Conservation (phyloP, 306 rosid genomes). For the Pueraria montana region DNA sequence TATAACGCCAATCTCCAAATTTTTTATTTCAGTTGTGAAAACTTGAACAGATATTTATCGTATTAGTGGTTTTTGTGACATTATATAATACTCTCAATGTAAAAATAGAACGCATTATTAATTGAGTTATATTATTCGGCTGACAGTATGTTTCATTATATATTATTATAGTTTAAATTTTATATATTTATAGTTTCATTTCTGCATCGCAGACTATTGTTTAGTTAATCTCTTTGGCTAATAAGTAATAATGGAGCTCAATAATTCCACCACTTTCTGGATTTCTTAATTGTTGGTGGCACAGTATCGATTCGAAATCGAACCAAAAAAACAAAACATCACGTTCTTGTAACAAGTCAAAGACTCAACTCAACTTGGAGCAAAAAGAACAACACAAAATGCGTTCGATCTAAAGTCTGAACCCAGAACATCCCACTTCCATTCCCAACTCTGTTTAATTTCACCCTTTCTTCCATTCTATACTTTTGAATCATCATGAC, state of each 20-base stretch:
- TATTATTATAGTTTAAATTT: too few species aligned
- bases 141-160: not conserved
- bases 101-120: not conserved
- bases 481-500: slow-evolving; percentile 1
- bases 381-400: slow-evolving; percentile 10
- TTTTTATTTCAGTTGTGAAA: not conserved
- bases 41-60: not conserved
- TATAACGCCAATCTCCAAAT: not conserved
- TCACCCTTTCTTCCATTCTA: not conserved
- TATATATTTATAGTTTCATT: not conserved
- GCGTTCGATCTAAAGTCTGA: slow-evolving; percentile 11
- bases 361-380: not conserved
- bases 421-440: not conserved
- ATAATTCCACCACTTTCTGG: slow-evolving; percentile 12
- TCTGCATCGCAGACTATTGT: not conserved
- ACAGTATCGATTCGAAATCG: slow-evolving; percentile 4
- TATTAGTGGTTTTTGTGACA: not conserved
- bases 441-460: not conserved
- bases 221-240: not conserved
- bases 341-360: slow-evolving; percentile 35
- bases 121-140: not conserved
- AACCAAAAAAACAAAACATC: not conserved
- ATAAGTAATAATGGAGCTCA: not conserved
- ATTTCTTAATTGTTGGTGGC: not conserved
- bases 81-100: not conserved